Evolutionary conservation across 352 stramenopile species (phyloP), one percentile per base, ranked within the genome.

Genomic region (Plasmopara halstedii): DNA sequence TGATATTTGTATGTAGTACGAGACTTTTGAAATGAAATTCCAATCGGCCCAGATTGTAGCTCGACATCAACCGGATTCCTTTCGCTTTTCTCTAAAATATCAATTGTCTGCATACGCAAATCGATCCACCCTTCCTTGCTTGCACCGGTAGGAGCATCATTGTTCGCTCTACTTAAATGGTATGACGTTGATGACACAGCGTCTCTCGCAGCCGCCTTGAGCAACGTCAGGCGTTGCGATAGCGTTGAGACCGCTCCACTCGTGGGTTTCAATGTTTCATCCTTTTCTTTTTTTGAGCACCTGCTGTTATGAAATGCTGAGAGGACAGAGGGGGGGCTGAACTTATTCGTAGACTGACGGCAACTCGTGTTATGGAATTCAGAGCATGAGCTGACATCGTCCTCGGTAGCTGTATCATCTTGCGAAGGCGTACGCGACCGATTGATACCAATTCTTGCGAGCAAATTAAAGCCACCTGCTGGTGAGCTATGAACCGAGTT

Each of bases 101-200:
- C 69, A 23, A 50, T 58, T 19, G 59, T 80, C 21, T 68, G 67
- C 6, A 73, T 48, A 44, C 67, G 72, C 2, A 88, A 77, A 58
- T 89, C 71, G 7, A 93, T 68, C 82, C 79, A 91, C 33, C 86
- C 79, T 17, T 89, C 75, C 45, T 89, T 73, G 3, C 60, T 61
- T 10, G 76, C 56, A 13, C 46, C 43, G 4, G 37, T 37, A 25
- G 45, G 32, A 6, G 22, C 40, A 9, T 43, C 66, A 37, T 47
- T 67, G 21, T 50, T 64, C 0, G 25, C 55, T 13, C 53, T 34
- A 4, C 21, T 42, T 11, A 46, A 39, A 3, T 52, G 58, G 21
- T 31, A 73, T 3, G 60, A 61, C 3, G 38, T 69, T 17, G 57
- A 63, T 18, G 39, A 67, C 20, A 88, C 74, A 0, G 53, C 78